A percentile compares a stretch with the other conserved stretches of the same genome.
Conservation (phyloP, 768 basidiomycete genomes). For the Tephrocybe sp. region DNA sequence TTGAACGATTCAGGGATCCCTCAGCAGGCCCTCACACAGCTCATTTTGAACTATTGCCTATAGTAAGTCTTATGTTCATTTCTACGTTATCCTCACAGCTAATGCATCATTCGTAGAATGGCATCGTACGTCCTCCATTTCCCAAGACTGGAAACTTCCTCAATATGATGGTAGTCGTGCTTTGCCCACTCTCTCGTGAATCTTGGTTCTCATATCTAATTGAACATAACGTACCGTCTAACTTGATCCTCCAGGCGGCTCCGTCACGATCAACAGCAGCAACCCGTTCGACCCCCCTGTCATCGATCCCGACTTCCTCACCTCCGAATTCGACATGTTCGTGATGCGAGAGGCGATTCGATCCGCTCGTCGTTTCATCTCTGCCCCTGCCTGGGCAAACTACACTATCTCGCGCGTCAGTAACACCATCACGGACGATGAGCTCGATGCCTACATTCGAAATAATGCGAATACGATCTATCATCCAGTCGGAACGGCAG, state of each 20-base stretch:
- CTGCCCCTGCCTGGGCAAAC: constrained; percentile 14
- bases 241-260: constrained; percentile 16
- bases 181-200: constrained; percentile 13
- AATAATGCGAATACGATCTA: constrained; percentile 15
- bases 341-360: constrained; percentile 22
- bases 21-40: neutral
- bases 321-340: constrained; percentile 20
- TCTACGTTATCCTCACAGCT: neutral
- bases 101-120: neutral
- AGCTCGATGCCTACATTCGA: constrained; percentile 27
- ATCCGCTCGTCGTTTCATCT: constrained; percentile 11
- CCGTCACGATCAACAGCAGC: constrained; percentile 31
- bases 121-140: neutral
- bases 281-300: constrained; percentile 38
- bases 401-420: constrained; percentile 5
- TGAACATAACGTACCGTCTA: neutral
- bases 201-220: constrained; percentile 13
- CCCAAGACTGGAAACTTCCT: neutral
- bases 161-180: neutral
- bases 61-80: neutral
- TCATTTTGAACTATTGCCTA: neutral
- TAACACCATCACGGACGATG: constrained; percentile 26
- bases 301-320: constrained; percentile 38
- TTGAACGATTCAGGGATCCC: neutral
- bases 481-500: constrained; percentile 28